These are phyloP conservation scores for Melaleuca alternifolia DNA, from an alignment of 345 rosid genomes.

Conservation along the genomic window DNA sequence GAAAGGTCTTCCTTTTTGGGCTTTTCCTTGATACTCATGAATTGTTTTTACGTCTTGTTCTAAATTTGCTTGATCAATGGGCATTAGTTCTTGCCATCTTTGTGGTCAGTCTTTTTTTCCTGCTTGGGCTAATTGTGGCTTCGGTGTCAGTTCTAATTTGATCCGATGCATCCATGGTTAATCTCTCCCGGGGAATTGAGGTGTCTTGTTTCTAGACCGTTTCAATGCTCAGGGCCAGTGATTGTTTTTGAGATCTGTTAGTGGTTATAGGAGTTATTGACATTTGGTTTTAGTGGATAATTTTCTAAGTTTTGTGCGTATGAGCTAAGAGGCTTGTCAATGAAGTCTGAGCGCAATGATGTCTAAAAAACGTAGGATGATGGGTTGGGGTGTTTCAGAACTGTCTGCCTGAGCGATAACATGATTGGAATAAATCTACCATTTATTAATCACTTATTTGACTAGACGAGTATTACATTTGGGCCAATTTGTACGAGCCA, in stretches of 20 bases:
- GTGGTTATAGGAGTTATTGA: not conserved
- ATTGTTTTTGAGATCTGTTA: not conserved
- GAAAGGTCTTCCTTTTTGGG: not conserved
- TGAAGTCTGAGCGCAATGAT: not conserved
- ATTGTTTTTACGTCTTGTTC: conserved; percentile 6
- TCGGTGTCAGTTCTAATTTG: conserved; percentile 11
- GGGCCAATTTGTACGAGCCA: not conserved
- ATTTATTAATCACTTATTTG: not conserved
- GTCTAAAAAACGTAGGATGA: no score
- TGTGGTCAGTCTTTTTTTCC: not conserved
- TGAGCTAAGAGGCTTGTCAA: not conserved
- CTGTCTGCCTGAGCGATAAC: no score
- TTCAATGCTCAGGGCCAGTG: not conserved
- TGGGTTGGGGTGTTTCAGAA: no score
- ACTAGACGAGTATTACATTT: not conserved
- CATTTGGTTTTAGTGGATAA: not conserved
- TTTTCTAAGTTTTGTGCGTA: not conserved
- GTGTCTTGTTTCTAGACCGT: not conserved
- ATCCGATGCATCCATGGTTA: conserved; percentile 21
- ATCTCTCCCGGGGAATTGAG: not conserved
- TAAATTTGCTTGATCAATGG: conserved; percentile 16
- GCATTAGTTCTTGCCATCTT: not conserved
- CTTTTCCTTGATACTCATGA: not conserved
- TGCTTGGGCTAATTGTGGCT: conserved; percentile 11
- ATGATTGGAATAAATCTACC: not conserved